Conservation (phyloP, 2,329 filamentous ascomycete species). For the Elsinoe necatrix region DNA sequence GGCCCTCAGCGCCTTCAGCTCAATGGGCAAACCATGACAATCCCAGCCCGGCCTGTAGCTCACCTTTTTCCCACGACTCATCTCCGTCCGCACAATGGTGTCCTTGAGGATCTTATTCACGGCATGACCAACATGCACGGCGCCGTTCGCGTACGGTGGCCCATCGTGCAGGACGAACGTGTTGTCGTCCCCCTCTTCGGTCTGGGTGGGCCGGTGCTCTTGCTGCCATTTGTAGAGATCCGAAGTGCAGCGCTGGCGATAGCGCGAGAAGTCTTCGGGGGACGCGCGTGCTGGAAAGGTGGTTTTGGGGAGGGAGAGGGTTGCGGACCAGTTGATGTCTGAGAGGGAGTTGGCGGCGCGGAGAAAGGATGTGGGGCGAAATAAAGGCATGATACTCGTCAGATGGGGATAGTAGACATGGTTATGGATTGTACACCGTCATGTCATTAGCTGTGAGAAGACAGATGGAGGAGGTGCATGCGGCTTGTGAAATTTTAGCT, state of each 20-base stretch:
- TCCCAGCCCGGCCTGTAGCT: constrained; percentile 92
- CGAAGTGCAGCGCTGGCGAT: constrained; percentile 73
- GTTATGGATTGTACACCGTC: background rate
- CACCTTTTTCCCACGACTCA: constrained; percentile 68
- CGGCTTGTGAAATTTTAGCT: constrained; percentile 3
- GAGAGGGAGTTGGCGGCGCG: background rate
- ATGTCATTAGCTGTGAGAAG: background rate
- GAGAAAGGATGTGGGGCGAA: background rate
- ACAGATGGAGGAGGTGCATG: background rate
- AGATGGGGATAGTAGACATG: background rate
- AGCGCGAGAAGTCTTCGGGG: constrained; percentile 39
- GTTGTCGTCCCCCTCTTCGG: constrained; percentile 39
- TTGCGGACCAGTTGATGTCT: constrained; percentile 31
- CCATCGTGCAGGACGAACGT: constrained; percentile 87
- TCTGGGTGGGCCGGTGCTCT: constrained; percentile 25
- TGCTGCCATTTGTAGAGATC: constrained; percentile 85
- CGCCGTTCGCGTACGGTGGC: constrained; percentile 91
- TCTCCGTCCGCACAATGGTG: constrained; percentile 72
- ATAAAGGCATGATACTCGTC: background rate
- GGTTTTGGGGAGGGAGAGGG: constrained; percentile 42
- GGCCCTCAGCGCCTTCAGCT: constrained; percentile 78
- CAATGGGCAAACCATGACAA: constrained; percentile 93
- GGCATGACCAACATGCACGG: constrained; percentile 84
- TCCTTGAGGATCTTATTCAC: constrained; percentile 97
- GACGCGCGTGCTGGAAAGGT: constrained; percentile 40